Conservation (phyloP, 805 yeast species). For the Spencermartinsiella europaea region DNA sequence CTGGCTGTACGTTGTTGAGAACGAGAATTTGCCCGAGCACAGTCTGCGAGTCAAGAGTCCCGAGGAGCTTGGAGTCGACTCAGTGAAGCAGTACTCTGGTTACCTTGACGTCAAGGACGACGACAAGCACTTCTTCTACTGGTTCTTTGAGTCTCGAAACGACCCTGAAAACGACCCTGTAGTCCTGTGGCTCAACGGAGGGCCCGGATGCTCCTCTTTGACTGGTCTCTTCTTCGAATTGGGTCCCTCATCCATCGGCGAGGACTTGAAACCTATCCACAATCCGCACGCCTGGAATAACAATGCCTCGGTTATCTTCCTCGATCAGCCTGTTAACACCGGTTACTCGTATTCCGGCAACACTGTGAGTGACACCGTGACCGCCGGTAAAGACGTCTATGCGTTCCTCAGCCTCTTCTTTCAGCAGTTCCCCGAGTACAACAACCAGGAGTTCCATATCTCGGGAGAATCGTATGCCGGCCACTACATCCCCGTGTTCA, state of each 20-base stretch:
- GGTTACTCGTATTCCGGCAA: constrained; percentile 84
- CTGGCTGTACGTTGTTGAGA: constrained; percentile 40
- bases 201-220: constrained; percentile 94
- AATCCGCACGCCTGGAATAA: constrained; percentile 91
- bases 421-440: constrained; percentile 77
- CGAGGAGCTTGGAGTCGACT: constrained; percentile 66
- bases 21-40: constrained; percentile 37
- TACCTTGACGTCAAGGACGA: constrained; percentile 72
- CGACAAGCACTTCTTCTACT: constrained; percentile 90
- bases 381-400: constrained; percentile 88
- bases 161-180: constrained; percentile 84
- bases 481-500: constrained; percentile 88
- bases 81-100: constrained; percentile 74
- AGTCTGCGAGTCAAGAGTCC: constrained; percentile 63
- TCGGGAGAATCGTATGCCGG: constrained; percentile 97
- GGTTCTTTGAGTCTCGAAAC: constrained; percentile 82
- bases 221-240: constrained; percentile 90
- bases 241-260: constrained; percentile 81
- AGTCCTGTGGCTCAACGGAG: constrained; percentile 89
- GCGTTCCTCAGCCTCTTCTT: constrained; percentile 83
- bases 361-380: constrained; percentile 62
- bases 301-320: constrained; percentile 86
- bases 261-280: constrained; percentile 60
- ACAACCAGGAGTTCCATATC: constrained; percentile 68
- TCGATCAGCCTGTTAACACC: constrained; percentile 93